Evolutionary conservation across 352 stramenopile genomes (phyloP), one percentile per base, ranked within the genome.

Genomic region (Pythium insidiosum): DNA sequence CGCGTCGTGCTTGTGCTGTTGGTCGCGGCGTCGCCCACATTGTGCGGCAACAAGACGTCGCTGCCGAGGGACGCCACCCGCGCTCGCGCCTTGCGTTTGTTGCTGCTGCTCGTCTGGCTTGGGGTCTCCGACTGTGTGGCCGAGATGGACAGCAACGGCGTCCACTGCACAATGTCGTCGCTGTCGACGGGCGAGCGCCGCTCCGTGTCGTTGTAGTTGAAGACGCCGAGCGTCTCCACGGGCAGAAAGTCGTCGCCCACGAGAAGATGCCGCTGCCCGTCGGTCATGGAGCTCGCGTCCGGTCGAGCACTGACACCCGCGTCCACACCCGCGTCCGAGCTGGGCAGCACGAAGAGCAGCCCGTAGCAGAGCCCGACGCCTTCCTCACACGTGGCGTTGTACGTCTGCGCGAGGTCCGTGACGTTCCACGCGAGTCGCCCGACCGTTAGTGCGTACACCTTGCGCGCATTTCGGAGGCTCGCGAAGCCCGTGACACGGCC

Each of bases 361-460:
- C 70, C 70, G 5, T n/a, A 53, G 26, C 69, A 78, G 19, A 31
- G 9, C 11, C 33, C 35, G 13, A 46, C 25, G 1, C 30, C 47
- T 1, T 41, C 47, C 0, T 24, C 40, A 28, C 70, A 83, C 2
- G 38, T 31, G 0, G 65, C 64, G 30, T 80, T 64, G 29, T 78
- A 80, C 23, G 58, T 45, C 1, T 9, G 39, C 28, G 70, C 53
- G 15, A 83, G 39, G 43, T 83, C 58, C 31, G 45, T 51, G 13
- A 45, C 52, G 12, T 43, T 43, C 70, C 67, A 83, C 2, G 49
- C 50, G 12, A 83, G 33, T 3, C 58, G 50, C 1, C 60, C 70
- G 19, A 80, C 46, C 1, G 70, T 78, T 22, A 80, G 56, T 3
- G 67, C 73, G 38, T 78, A 64, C 24, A 58, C 60, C 25, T 61